Percentiles rank a stretch among this genome's conserved stretches.
These are phyloP conservation scores for Pseudogymnoascus sp. DNA, from an alignment of 2,329 filamentous ascomycete species.

Conservation along the genomic window DNA sequence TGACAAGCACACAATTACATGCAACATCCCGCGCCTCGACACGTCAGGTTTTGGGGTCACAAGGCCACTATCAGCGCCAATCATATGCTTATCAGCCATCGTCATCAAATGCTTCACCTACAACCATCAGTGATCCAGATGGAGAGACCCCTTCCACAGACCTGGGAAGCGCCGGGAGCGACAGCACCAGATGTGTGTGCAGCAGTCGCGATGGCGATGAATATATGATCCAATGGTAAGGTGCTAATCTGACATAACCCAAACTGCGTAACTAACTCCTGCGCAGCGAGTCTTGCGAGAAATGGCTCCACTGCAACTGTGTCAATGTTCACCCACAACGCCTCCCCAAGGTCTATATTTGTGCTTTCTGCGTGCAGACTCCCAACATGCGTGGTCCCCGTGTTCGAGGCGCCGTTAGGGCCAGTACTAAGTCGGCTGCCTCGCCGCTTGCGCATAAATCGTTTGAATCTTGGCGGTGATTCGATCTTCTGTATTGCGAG, in stretches of 20 bases:
- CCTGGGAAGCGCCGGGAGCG: conserved; percentile 22
- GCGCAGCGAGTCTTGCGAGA: conserved; percentile 54
- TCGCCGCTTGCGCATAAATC: conserved; percentile 39
- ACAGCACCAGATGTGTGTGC: conserved; percentile 50
- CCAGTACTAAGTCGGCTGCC: conserved; percentile 20
- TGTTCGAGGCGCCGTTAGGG: conserved; percentile 33
- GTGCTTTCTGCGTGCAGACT: conserved; percentile 55
- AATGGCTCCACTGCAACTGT: conserved; percentile 58
- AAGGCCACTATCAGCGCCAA: neutral
- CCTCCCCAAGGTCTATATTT: conserved; percentile 56
- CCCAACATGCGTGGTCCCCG: conserved; percentile 46
- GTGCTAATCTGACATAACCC: conserved; percentile 12
- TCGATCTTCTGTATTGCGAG: neutral
- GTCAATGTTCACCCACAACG: conserved; percentile 49
- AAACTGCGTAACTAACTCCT: conserved; percentile 16
- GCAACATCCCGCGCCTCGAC: neutral
- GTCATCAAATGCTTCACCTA: conserved; percentile 41
- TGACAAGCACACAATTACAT: neutral
- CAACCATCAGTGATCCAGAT: conserved; percentile 43
- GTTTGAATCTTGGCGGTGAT: conserved; percentile 37
- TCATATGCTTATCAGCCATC: conserved; percentile 11
- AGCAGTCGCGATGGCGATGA: conserved; percentile 36
- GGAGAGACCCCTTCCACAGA: conserved; percentile 40
- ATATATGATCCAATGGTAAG: conserved; percentile 60
- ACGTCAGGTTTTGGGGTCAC: neutral